These are phyloP conservation scores for Saccharomycopsis babjevae DNA, from an alignment of 805 yeast genomes.

Conservation along the genomic window DNA sequence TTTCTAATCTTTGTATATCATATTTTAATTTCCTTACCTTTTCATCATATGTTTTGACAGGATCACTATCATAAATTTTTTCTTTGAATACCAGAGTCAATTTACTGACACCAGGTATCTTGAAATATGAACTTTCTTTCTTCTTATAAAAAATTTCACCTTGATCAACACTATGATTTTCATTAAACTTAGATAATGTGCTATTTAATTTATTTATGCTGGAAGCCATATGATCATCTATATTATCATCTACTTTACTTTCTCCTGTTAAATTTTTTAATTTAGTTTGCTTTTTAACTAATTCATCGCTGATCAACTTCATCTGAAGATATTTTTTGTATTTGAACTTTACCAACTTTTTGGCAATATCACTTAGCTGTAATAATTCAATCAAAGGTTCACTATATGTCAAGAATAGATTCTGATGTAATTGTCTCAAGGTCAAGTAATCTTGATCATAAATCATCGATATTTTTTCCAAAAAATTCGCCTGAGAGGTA, in stretches of 20 bases:
- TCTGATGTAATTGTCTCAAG: constrained; percentile 11
- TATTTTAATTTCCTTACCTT: constrained; percentile 14
- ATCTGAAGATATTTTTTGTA: constrained; percentile 13
- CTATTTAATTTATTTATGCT: constrained; percentile 4
- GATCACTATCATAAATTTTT: constrained; percentile 17
- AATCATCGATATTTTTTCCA: constrained; percentile 17
- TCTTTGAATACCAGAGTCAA: constrained; percentile 17
- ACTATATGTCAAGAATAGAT: constrained; percentile 9
- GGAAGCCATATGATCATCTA: background rate
- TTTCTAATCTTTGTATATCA: constrained; percentile 12
- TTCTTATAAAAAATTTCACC: background rate
- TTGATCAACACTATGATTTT: background rate
- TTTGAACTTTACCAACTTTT: constrained; percentile 16
- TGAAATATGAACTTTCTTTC: constrained; percentile 1
- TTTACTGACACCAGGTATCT: constrained; percentile 17
- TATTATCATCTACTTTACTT: constrained; percentile 3
- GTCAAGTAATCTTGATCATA: constrained; percentile 16
- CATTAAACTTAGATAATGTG: constrained; percentile 2
- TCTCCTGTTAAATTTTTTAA: constrained; percentile 14
- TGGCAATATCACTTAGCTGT: constrained; percentile 16
- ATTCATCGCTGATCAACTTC: constrained; percentile 7
- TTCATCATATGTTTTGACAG: constrained; percentile 16
- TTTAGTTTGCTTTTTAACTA: constrained; percentile 10
- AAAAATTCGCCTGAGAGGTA: background rate
- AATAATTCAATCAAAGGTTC: constrained; percentile 17